Evolutionary conservation across 305 asterid species (phyloP), one percentile per base, ranked within the genome.

Genomic region (Fraxinus ornus): DNA sequence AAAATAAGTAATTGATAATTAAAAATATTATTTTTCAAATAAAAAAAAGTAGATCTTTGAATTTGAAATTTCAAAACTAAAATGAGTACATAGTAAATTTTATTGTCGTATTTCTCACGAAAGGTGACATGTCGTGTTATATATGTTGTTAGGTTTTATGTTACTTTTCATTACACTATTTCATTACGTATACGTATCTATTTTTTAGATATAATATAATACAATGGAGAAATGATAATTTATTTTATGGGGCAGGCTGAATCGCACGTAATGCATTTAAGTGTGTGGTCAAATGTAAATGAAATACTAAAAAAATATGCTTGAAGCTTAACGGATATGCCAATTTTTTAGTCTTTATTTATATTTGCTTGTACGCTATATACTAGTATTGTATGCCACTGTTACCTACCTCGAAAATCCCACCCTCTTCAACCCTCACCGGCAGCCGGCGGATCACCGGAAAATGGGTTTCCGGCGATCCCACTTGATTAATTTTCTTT

Each of bases 381-480:
- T 62, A 62, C 4, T 5, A 1, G 68, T 8, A 30, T 12, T 30
- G 1, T 62, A 19, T 9, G 32, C 19, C 8, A 13, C n/a, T 68
- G 7, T 12, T 24, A 9, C 37, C 74, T 10, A 60, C 28, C 12
- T 22, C 5, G 73, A 12, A 24, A 66, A 26, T 7, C 74, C 74
- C 74, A 12, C 74, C 1, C 9, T 68, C 37, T 12, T 68, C 74
- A 68, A 68, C 82, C 70, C 12, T 30, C 78, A 39, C 85, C 57
- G 4, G 19, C 3, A 9, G 74, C 64, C 74, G 71, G 81, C 76
- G 78, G 75, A 24, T 37, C 47, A 28, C 81, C 90, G 80, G 75
- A 85, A 26, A 76, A 93, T 93, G 95, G 83, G 85, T 73, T 74
- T 77, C 82, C 89, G 87, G 86, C 85, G 78, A 3, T 30, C 35